Conservation (phyloP, 148 eudicot genomes). For the Simmondsia chinensis region DNA sequence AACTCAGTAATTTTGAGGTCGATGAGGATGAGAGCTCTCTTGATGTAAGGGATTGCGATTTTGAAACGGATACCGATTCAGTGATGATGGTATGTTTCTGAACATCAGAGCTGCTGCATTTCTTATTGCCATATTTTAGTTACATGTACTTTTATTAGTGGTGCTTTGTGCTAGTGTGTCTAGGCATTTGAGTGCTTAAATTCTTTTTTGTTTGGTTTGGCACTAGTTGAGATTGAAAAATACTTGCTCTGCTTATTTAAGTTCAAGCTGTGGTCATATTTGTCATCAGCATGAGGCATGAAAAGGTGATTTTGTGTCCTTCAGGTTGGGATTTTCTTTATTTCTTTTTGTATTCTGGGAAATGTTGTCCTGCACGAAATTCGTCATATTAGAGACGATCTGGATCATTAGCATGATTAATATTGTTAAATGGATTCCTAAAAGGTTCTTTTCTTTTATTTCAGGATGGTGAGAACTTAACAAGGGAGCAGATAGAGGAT, state of each 20-base stretch:
- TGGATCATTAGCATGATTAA: too few species aligned
- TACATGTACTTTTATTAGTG: neutral
- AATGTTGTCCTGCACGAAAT: too few species aligned
- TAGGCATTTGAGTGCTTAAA: neutral
- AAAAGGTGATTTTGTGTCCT: neutral
- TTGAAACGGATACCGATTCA: constrained; percentile 67
- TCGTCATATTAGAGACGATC: too few species aligned
- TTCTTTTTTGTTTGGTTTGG: neutral
- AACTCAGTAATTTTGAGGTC: constrained; percentile 31
- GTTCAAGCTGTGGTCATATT: neutral
- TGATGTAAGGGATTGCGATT: constrained; percentile 53
- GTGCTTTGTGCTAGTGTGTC: neutral
- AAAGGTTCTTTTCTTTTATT: too few species aligned
- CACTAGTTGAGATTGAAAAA: too few species aligned
- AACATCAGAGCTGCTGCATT: too few species aligned
- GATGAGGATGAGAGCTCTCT: constrained; percentile 82
- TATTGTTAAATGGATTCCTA: too few species aligned
- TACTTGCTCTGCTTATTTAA: neutral
- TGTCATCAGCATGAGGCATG: too few species aligned
- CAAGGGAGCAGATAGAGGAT: constrained; percentile 93
- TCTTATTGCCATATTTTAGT: neutral
- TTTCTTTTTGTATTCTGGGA: too few species aligned
- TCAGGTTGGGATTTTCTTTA: too few species aligned
- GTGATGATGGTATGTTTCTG: constrained; percentile 72
- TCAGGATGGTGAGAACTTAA: constrained; percentile 77